Conservation (phyloP, 192 early-diverging fungal species). For the Gamsiella multidivaricata region DNA sequence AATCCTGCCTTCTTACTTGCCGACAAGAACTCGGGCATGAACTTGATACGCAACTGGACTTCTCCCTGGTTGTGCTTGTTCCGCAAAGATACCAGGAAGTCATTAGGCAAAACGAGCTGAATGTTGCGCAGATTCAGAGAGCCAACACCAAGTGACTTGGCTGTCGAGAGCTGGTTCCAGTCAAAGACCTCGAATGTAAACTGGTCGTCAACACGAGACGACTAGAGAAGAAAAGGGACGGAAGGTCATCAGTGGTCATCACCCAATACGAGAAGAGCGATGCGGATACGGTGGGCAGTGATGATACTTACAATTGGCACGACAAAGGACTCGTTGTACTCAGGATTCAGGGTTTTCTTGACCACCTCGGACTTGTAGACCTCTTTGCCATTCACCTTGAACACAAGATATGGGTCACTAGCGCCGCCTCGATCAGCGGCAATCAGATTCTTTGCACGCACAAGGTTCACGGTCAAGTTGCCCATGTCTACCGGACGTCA, state of each 20-base stretch:
- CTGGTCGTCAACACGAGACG: slow-evolving; percentile 61
- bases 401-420: slow-evolving; percentile 79
- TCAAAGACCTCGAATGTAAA: slow-evolving; percentile 77
- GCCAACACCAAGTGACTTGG: slow-evolving; percentile 67
- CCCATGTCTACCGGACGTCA: slow-evolving; percentile 64
- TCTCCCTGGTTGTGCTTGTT: slow-evolving; percentile 52
- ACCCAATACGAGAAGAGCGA: not conserved
- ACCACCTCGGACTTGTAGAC: slow-evolving; percentile 74
- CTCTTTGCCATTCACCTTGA: slow-evolving; percentile 71
- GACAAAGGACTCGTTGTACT: slow-evolving; percentile 74
- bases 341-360: slow-evolving; percentile 81
- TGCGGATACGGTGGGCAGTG: not conserved
- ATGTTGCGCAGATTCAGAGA: slow-evolving; percentile 66
- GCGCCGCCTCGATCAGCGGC: slow-evolving; percentile 78
- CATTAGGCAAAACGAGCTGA: slow-evolving; percentile 60
- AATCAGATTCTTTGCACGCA: slow-evolving; percentile 68
- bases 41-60: slow-evolving; percentile 67
- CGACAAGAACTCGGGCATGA: slow-evolving; percentile 60
- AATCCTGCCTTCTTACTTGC: slow-evolving; percentile 42
- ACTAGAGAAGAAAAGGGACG: slow-evolving; percentile 27
- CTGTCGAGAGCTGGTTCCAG: slow-evolving; percentile 80
- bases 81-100: slow-evolving; percentile 57
- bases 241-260: not conserved
- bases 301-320: slow-evolving; percentile 62
- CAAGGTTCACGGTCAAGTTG: slow-evolving; percentile 67